Evolutionary conservation across 2,329 filamentous ascomycete genomes (phyloP).

Genomic region (Ceratocystiopsis brevicomis): DNA sequence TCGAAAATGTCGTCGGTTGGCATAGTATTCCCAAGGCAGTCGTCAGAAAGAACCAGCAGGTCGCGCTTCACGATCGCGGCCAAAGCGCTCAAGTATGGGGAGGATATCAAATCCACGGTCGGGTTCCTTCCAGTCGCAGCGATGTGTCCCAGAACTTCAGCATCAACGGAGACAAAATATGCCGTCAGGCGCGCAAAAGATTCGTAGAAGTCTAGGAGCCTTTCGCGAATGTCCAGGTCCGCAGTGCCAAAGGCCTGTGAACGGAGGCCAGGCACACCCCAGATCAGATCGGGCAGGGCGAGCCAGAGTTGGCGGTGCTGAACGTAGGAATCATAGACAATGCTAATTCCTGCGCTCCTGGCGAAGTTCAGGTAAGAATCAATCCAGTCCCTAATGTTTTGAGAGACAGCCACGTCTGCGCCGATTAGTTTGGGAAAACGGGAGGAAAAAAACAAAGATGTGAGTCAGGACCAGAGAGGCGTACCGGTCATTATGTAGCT

Average conservation of each 20-base stretch:
- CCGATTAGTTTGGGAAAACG: too few species aligned
- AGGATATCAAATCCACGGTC: conserved; percentile 23
- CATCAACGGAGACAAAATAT: conserved; percentile 32
- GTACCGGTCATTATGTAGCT: conserved; percentile 12
- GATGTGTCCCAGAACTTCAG: conserved; percentile 15
- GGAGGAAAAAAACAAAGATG: background rate
- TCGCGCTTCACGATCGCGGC: conserved; percentile 16
- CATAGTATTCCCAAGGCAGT: conserved; percentile 4
- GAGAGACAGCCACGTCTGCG: too few species aligned
- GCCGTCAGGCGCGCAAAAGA: conserved; percentile 30
- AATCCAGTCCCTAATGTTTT: conserved; percentile 23
- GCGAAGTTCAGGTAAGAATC: conserved; percentile 26
- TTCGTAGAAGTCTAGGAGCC: conserved; percentile 20
- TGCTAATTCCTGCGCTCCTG: conserved; percentile 15
- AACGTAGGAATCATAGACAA: conserved; percentile 23
- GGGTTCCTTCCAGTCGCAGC: conserved; percentile 13
- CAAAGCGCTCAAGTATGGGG: conserved; percentile 27
- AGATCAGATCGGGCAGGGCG: conserved; percentile 30
- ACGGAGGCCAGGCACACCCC: conserved; percentile 8
- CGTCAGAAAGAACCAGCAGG: conserved; percentile 7
- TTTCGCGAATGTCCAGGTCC: conserved; percentile 13
- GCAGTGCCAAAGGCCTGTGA: conserved; percentile 1
- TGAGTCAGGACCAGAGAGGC: conserved; percentile 6
- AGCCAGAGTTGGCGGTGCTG: conserved; percentile 32
- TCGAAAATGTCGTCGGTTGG: conserved; percentile 15